Base-by-base conservation (phyloP, 2,329 filamentous ascomycete genomes). In the Fulvia fulva region DNA sequence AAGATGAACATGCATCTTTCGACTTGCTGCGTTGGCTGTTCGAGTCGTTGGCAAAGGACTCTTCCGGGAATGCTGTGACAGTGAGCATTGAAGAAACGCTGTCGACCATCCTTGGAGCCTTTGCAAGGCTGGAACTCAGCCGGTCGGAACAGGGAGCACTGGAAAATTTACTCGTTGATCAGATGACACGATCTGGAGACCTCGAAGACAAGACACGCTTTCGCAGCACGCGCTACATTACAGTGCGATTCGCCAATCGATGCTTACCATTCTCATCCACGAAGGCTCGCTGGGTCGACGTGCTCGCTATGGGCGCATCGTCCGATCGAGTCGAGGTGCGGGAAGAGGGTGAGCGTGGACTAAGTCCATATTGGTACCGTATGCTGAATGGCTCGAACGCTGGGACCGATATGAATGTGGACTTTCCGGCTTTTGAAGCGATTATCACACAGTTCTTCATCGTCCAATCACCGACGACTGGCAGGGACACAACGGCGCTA, bases 41-140 rank as follows among this genome's bases (percentile, higher is more conserved):
- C 68, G 83, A 83, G 25, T 93, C 92, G 0, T 78, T 97, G 2
- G 87, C 87, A 11, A 87, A 91, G 64, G 93, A 97, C 67, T 83
- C 86, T 0, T 89, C 85, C 0, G 82, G 85, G 0, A 87, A 88
- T 51, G 80, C 86, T 8, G 87, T 92, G 1, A 88, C 89, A 49
- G 86, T 96, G 61, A 94, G 91, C 69, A 91, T 97, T 56, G 92
- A 97, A 67, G 90, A 93, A 53, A 88, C 92, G 0, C 77, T 97
- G 3, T 93, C 91, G 3, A 91, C 87, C 56, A 80, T 96, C 61
- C 74, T 89, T n/a, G 82, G 81, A 61, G 80, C 82, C 2, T 83
- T 86, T 60, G 70, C 79, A 9, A 62, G 65, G 2, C 74, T 78
- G 56, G 71, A 75, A 1, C 70, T 80, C 25, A 74, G 77, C 49